Percentiles rank a stretch among this genome's conserved stretches.
phyloP scores from a whole-genome alignment of 1,139 yeast species.

The Geotrichum restrictum region DNA sequence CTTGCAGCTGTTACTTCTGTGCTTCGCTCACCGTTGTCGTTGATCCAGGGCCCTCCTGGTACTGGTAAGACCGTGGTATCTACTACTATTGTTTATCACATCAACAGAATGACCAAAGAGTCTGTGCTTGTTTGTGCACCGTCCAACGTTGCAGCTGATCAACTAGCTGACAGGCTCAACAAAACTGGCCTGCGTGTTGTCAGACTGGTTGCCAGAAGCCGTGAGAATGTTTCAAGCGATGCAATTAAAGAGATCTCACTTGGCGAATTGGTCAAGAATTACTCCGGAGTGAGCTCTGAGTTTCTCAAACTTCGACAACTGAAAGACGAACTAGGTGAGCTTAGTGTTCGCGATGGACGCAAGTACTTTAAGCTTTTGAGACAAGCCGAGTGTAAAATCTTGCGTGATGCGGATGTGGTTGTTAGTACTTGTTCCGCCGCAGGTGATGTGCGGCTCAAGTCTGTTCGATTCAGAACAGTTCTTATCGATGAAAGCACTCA shows the following conservation, averaged over 20 bases:
- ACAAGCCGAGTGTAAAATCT: constrained; percentile 48
- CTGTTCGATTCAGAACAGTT: constrained; percentile 64
- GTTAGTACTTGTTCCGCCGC: constrained; percentile 95
- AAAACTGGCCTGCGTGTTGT: constrained; percentile 69
- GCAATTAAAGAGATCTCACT: constrained; percentile 32
- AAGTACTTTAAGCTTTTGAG: constrained; percentile 45
- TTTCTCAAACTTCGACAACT: constrained; percentile 56
- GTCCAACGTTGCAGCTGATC: constrained; percentile 93
- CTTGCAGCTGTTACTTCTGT: constrained; percentile 71
- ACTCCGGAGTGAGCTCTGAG: constrained; percentile 47
- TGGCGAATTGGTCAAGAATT: constrained; percentile 47
- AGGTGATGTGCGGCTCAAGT: constrained; percentile 61
- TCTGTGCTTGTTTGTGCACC: constrained; percentile 88
- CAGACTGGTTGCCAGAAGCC: constrained; percentile 66
- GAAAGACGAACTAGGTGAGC: constrained; percentile 67
- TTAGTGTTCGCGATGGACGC: constrained; percentile 53
- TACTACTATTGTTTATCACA: constrained; percentile 79
- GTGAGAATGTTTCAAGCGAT: constrained; percentile 46
- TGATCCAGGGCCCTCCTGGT: constrained; percentile 98
- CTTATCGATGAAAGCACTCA: constrained; percentile 91
- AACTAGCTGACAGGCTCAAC: constrained; percentile 69
- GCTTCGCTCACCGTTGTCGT: constrained; percentile 67
- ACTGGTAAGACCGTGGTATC: constrained; percentile 96
- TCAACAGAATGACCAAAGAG: constrained; percentile 55
- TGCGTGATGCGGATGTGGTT: constrained; percentile 69